Base-by-base conservation (phyloP, 2,329 filamentous ascomycete species). In the Trichoderma gracile region DNA sequence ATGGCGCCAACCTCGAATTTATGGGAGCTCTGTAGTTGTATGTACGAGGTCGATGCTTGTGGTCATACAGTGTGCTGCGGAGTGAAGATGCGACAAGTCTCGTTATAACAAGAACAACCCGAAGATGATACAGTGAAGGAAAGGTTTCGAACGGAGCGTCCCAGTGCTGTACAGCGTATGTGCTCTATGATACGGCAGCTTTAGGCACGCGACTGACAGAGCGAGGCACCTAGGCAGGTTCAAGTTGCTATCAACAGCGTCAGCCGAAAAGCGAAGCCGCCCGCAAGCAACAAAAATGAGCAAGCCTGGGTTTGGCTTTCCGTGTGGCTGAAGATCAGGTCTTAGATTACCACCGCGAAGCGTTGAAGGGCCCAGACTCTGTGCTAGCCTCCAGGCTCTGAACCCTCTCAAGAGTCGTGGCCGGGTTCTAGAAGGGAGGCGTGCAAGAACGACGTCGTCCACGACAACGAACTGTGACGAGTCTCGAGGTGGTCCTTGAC, bases 381-480 rank as follows among this genome's bases (percentile, higher is more conserved):
- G 33, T 49, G 46, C 46, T 60, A 54, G 47, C 25, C 33, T 10
- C 53, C 53, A 54, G 58, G 46, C 58, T 54, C 53, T 62, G 21
- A 54, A 46, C 52, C 49, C 33, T 38, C 49, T 62, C 49, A 38
- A 62, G 38, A 12, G 49, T n/a, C 38, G 49, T 40, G 46, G 55
- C 62, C 54, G 62, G 62, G 54, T 64, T 64, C 62, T 60, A 55
- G 56, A 65, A 65, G 63, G 50, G 63, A 43, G 61, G 60, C 49
- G 47, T n/a, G 47, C 40, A 33, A 45, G 23, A 52, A 52, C 38
- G n/a, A 43, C 21, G 27, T 9, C 52, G 23, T 46, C 42, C 50
- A 63, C 15, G 21, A 42, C 54, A 14, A 56, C 63, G 50, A 65
- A 47, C 40, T 46, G 43, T 56, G 63, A 59, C 49, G 45, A 21